Conservation (phyloP, 331 rosid genomes). For the Pyrus hybrid region DNA sequence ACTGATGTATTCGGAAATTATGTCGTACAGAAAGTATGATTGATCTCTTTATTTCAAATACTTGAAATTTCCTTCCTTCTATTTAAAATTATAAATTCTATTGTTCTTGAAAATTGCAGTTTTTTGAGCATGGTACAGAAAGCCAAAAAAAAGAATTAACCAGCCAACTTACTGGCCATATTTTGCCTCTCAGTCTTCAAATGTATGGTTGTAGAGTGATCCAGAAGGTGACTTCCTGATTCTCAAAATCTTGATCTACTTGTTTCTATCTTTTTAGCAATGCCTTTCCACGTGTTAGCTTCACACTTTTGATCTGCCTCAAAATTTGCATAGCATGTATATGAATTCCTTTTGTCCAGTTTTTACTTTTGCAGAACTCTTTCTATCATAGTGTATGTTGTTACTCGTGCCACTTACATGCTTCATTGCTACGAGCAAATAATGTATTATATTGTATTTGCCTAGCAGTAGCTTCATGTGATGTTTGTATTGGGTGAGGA, state of each 20-base stretch:
- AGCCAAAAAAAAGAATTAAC: conserved; percentile 81
- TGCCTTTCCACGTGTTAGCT: conserved; percentile 1
- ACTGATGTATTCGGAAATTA: conserved; percentile 97
- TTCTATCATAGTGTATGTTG: background rate
- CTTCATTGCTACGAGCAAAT: background rate
- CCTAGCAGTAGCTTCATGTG: background rate
- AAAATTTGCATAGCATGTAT: background rate
- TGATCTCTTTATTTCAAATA: conserved; percentile 6
- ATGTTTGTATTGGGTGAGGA: background rate
- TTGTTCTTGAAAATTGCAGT: conserved; percentile 41
- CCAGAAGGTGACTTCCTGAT: conserved; percentile 68
- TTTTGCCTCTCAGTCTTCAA: conserved; percentile 93
- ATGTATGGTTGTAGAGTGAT: conserved; percentile 99
- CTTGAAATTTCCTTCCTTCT: conserved; percentile 6
- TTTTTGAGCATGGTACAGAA: conserved; percentile 90
- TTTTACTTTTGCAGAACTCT: background rate
- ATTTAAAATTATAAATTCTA: conserved; percentile 5
- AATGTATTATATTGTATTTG: background rate
- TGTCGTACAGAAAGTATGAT: conserved; percentile 85
- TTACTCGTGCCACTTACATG: background rate
- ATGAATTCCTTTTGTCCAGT: background rate
- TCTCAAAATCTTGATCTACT: background rate
- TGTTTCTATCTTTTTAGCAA: too few relatives aligned
- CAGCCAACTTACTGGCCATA: conserved; percentile 70
- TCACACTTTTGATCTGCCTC: background rate